These are phyloP conservation scores for Grifola frondosa DNA, from an alignment of 1,284 basidiomycete genomes.

Conservation along the genomic window DNA sequence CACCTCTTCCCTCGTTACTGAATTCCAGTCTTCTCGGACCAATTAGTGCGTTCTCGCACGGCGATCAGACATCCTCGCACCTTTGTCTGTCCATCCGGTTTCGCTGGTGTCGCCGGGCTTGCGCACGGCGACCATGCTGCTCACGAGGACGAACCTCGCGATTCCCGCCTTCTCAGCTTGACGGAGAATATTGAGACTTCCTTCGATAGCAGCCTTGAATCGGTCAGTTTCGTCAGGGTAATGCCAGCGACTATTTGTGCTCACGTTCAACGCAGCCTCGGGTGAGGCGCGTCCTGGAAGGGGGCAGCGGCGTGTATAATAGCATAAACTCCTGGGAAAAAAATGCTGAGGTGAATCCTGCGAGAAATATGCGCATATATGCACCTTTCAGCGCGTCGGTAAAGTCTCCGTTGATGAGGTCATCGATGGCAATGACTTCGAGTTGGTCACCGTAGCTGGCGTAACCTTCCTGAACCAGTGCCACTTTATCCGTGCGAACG, in stretches of 20 bases:
- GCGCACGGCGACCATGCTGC: conserved; percentile 19
- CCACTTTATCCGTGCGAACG: conserved; percentile 16
- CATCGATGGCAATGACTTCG: conserved; percentile 20
- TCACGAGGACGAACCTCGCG: conserved; percentile 26
- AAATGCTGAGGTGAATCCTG: not conserved
- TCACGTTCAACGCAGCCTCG: conserved; percentile 16
- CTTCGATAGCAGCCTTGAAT: conserved; percentile 26
- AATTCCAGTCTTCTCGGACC: conserved; percentile 17
- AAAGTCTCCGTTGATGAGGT: conserved; percentile 25
- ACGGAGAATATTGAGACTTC: conserved; percentile 29
- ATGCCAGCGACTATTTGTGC: not conserved
- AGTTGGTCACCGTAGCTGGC: conserved; percentile 17
- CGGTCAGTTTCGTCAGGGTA: not conserved
- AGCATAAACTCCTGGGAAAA: conserved; percentile 18
- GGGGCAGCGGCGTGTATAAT: conserved; percentile 26
- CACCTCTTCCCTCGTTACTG: conserved; percentile 16
- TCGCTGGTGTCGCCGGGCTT: not conserved
- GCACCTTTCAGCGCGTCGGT: conserved; percentile 26
- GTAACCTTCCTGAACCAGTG: conserved; percentile 11
- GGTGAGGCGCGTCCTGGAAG: conserved; percentile 10
- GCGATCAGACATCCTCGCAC: too few relatives aligned
- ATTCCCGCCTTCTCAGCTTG: conserved; percentile 30
- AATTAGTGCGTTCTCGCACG: too few relatives aligned
- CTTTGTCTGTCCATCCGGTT: conserved; percentile 3
- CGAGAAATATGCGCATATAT: not conserved